Evolutionary conservation across 2,329 filamentous ascomycete genomes (phyloP).

Genomic region (Beauveria bassiana): DNA sequence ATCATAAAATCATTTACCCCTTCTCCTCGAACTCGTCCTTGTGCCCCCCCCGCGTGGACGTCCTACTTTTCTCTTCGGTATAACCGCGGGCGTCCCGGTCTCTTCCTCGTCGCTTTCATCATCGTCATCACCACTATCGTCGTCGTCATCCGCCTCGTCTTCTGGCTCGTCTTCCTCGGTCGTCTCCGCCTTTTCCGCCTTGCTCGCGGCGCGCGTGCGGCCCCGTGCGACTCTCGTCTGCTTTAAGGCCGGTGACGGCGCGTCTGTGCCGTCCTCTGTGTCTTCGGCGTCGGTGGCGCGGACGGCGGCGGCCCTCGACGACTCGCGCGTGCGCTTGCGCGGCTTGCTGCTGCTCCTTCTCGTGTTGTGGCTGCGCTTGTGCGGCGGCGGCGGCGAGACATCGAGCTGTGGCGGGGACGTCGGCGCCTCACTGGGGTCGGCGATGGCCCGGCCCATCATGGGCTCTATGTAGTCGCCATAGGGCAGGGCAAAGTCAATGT

Average conservation of each 20-base stretch:
- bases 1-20: neutral
- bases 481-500: conserved; percentile 60
- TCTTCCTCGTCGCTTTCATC: conserved; percentile 29
- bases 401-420: conserved; percentile 39
- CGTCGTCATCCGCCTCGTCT: conserved; percentile 20
- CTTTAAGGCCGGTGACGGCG: conserved; percentile 25
- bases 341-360: conserved; percentile 23
- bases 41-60: conserved; percentile 27
- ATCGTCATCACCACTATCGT: conserved; percentile 13
- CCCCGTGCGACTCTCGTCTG: conserved; percentile 36
- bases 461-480: conserved; percentile 34
- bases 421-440: conserved; percentile 39
- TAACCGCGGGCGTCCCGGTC: conserved; percentile 31
- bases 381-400: conserved; percentile 19
- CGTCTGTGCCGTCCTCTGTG: conserved; percentile 38
- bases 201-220: conserved; percentile 32
- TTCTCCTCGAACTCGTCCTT: conserved; percentile 17
- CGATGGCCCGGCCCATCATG: conserved; percentile 38
- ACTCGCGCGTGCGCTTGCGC: conserved; percentile 32
- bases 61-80: conserved; percentile 26
- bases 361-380: neutral
- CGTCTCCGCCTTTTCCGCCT: conserved; percentile 21
- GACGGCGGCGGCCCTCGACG: conserved; percentile 16
- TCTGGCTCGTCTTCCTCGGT: conserved; percentile 24
- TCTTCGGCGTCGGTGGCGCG: conserved; percentile 40